phyloP scores from a whole-genome alignment of 306 rosid genomes.

The Sechiopsis laciniata region DNA sequence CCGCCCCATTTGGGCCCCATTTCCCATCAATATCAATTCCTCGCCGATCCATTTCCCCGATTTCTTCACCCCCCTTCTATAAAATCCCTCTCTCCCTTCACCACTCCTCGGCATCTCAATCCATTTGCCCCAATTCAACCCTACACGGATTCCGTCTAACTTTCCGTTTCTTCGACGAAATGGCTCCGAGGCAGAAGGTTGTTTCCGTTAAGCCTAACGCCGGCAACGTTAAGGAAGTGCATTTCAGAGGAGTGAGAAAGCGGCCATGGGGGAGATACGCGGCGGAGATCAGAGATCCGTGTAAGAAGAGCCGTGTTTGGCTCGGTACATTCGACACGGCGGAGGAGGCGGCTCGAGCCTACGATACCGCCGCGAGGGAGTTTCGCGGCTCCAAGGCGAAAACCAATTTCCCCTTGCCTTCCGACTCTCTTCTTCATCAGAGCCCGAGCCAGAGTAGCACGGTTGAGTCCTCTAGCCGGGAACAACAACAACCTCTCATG shows the following conservation, averaged over 20 bases:
- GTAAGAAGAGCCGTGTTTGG: slow-evolving; percentile 98
- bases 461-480: slow-evolving; percentile 84
- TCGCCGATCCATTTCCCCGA: slow-evolving; percentile 16
- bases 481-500: slow-evolving; percentile 31
- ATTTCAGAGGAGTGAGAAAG: slow-evolving; percentile 92
- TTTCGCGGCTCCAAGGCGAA: slow-evolving; percentile 94
- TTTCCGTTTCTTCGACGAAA: slow-evolving; percentile 3
- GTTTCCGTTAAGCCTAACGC: slow-evolving; percentile 24
- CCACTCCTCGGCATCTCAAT: slow-evolving; percentile 10
- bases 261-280: slow-evolving; percentile 99
- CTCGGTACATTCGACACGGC: slow-evolving; percentile 96
- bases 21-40: background rate
- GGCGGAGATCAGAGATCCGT: slow-evolving; percentile 92
- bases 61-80: slow-evolving; percentile 27
- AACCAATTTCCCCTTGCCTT: slow-evolving; percentile 56
- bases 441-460: slow-evolving; percentile 96
- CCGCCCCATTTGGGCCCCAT: too few relatives aligned
- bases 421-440: slow-evolving; percentile 31
- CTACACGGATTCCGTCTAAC: background rate
- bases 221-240: slow-evolving; percentile 55
- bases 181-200: slow-evolving; percentile 78
- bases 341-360: slow-evolving; percentile 89
- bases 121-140: background rate
- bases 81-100: slow-evolving; percentile 13
- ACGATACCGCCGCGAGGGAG: slow-evolving; percentile 76